A percentile compares a stretch with the other conserved stretches of the same genome.
These are phyloP conservation scores for Ophiobolus disseminans DNA, from an alignment of 2,329 filamentous ascomycete genomes.

Conservation along the genomic window DNA sequence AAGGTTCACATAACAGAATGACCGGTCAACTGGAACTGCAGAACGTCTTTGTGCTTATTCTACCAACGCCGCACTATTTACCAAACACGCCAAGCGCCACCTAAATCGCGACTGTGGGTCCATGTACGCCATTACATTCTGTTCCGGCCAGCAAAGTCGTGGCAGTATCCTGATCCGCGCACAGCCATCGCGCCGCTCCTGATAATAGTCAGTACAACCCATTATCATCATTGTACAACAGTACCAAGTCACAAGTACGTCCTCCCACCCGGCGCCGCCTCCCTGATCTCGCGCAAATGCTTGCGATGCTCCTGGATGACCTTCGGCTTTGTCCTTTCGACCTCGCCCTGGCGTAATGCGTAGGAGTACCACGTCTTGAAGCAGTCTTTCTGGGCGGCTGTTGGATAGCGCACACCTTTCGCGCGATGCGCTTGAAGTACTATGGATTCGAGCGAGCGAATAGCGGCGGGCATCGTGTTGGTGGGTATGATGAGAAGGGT, in stretches of 20 bases:
- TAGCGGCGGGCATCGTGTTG: conserved; percentile 33
- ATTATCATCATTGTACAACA: background rate
- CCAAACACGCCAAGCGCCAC: no score
- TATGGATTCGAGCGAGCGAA: conserved; percentile 40
- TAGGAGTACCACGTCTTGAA: conserved; percentile 50
- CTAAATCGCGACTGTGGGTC: no score
- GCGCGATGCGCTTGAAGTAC: conserved; percentile 46
- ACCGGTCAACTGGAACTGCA: no score
- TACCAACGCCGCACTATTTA: no score
- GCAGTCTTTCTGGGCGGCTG: conserved; percentile 40
- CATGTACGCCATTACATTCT: no score
- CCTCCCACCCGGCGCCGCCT: conserved; percentile 36
- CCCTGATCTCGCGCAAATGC: conserved; percentile 29
- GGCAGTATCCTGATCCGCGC: background rate
- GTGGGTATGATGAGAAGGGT: background rate
- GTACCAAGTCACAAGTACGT: conserved; percentile 35
- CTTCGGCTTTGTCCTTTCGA: conserved; percentile 24
- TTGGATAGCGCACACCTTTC: conserved; percentile 43
- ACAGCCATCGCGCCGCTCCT: background rate
- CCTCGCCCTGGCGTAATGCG: conserved; percentile 35
- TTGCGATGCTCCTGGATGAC: conserved; percentile 32
- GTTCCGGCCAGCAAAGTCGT: no score
- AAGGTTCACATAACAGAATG: no score
- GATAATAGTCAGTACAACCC: background rate
- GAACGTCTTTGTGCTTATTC: no score